Percentiles rank a stretch among this genome's conserved stretches.
phyloP scores from a whole-genome alignment of 495 filamentous ascomycete genomes.

The Lophium mytilinum region DNA sequence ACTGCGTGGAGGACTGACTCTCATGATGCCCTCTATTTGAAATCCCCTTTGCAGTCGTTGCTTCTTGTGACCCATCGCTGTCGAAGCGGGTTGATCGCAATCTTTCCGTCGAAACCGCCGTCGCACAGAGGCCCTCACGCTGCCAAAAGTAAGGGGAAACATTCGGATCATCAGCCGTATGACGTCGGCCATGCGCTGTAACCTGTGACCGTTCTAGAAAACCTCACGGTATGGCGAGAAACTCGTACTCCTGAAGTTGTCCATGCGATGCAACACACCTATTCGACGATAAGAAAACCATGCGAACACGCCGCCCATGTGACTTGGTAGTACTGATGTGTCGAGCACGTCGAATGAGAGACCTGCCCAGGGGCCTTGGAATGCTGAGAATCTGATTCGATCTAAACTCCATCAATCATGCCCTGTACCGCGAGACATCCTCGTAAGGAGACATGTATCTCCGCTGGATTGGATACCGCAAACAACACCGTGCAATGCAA shows the following conservation, averaged over 20 bases:
- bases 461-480: too few relatives aligned
- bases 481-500: too few relatives aligned
- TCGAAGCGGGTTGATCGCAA: too few relatives aligned
- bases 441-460: too few relatives aligned
- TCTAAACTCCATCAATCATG: not conserved
- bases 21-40: not conserved
- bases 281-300: not conserved
- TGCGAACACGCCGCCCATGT: not conserved
- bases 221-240: slow-evolving; percentile 4
- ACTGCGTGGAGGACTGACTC: slow-evolving; percentile 24
- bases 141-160: slow-evolving; percentile 2
- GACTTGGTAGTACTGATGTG: not conserved
- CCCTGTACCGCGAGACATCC: not conserved
- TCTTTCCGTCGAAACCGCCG: too few relatives aligned
- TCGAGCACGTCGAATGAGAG: not conserved
- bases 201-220: slow-evolving; percentile 27
- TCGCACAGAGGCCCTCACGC: not conserved
- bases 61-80: too few relatives aligned
- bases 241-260: slow-evolving; percentile 11
- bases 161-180: not conserved
- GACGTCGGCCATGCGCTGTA: slow-evolving; percentile 25
- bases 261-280: slow-evolving; percentile 28
- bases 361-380: not conserved
- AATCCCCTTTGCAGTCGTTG: too few relatives aligned
- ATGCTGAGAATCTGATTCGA: not conserved